A percentile compares a stretch with the other conserved stretches of the same genome.
These are phyloP conservation scores for Acer campestre DNA, from an alignment of 345 rosid genomes.

Conservation along the genomic window DNA sequence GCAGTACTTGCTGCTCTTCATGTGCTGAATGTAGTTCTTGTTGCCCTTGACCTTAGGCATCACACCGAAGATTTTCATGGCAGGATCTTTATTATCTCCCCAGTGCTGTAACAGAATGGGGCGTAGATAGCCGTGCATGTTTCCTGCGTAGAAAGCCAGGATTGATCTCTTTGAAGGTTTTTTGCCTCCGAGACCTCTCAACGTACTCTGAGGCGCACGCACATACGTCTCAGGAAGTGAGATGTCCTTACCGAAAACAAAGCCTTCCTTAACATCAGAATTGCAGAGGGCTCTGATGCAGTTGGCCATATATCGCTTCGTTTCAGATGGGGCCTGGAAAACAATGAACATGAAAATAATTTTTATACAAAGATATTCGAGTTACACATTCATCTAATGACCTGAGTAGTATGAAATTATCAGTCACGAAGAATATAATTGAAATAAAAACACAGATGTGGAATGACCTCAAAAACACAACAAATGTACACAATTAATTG, in stretches of 20 bases:
- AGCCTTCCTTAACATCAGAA: constrained; percentile 81
- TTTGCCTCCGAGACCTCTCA: constrained; percentile 70
- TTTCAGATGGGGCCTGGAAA: constrained; percentile 84
- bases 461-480: not conserved
- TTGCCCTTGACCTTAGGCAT: constrained; percentile 65
- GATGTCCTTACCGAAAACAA: constrained; percentile 82
- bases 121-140: constrained; percentile 88
- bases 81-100: constrained; percentile 76
- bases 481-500: not conserved
- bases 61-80: constrained; percentile 73
- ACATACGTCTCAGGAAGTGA: constrained; percentile 87
- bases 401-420: too few species aligned
- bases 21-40: constrained; percentile 64
- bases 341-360: not conserved
- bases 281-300: constrained; percentile 96
- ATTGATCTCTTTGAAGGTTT: constrained; percentile 66
- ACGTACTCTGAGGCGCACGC: constrained; percentile 55
- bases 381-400: not conserved
- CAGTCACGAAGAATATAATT: not conserved
- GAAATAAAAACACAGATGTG: not conserved
- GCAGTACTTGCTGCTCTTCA: constrained; percentile 97
- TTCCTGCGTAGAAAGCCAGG: constrained; percentile 91
- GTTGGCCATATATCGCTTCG: constrained; percentile 62
- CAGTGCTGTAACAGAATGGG: constrained; percentile 74
- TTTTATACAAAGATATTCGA: not conserved